Base-by-base conservation (phyloP, 805 yeast genomes). In the Limtongia smithiae region DNA sequence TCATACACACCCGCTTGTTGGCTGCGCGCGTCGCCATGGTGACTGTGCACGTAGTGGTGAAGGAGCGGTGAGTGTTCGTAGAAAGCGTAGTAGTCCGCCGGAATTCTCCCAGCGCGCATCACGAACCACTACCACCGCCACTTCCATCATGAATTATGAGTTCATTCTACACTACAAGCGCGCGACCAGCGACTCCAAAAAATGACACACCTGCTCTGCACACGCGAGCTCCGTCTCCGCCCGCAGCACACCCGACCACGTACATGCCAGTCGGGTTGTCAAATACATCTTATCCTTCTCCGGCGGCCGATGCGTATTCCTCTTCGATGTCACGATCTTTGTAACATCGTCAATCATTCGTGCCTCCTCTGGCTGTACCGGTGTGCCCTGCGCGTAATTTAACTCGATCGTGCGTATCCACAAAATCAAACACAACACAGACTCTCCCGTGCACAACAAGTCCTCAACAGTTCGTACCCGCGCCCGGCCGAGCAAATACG, bases 321-420 rank as follows among this genome's bases (percentile, higher is more conserved):
- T 44, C 25, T 36, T 35, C 27, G 41, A 40, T 8, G 45, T 46
- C 14, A 46, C 46, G 17, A 46, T 46, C 25, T 46, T 15, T 6
- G 50, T 46, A 9, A 46, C 46, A 9, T 46, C 50, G 22, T 46
- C 50, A 17, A 46, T 46, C 50, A 46, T 39, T 4, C 35, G 35
- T 6, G 50, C 50, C 30, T 46, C 50, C 25, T 46, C 50, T 4
- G 50, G 46, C 42, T 46, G 50, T 6, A 46, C 44, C 15, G 41
- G 30, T 9, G 41, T 46, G 2, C 50, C 50, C 4, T 42, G 36
- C 17, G 39, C 30, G 24, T 36, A 46, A 17, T 46, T 46, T 14
- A 46, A 41, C 24, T 46, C 50, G 18, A 46, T 46, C n/a, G 50
- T 46, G 8, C 50, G 50, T 7, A 46, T 46, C 50, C 50, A 46